Percentiles rank a stretch among this genome's conserved stretches.
Conservation (phyloP, 2,329 filamentous ascomycete species). For the Diaporthe amygdali region DNA sequence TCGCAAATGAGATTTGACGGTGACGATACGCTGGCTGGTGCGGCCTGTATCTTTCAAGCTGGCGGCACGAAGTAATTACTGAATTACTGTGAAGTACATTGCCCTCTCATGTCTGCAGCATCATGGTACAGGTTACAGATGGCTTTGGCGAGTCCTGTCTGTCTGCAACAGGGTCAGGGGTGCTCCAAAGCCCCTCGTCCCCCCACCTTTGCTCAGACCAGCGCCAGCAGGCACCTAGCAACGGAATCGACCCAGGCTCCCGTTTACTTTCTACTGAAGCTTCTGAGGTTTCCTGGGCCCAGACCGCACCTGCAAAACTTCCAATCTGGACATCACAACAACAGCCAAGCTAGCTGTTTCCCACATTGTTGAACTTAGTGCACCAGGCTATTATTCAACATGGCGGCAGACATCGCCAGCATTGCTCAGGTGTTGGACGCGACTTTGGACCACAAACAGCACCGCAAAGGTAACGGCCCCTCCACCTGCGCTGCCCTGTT, state of each 20-base stretch:
- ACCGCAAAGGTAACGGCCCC: conserved; percentile 77
- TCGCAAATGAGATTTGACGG: too few species aligned
- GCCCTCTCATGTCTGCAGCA: too few species aligned
- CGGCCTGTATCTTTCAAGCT: too few species aligned
- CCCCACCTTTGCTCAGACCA: not conserved
- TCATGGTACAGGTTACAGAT: not conserved
- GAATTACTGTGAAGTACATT: too few species aligned
- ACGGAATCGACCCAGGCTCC: conserved; percentile 16
- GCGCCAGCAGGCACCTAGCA: conserved; percentile 20
- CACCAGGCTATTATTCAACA: conserved; percentile 39
- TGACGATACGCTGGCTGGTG: too few species aligned
- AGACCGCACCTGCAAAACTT: not conserved
- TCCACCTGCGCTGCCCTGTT: not conserved
- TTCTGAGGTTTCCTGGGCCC: not conserved
- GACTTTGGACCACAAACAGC: conserved; percentile 85
- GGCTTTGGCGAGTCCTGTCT: too few species aligned
- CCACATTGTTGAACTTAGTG: conserved; percentile 17
- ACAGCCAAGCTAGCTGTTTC: conserved; percentile 9
- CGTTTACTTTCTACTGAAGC: conserved; percentile 22
- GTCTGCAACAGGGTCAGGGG: conserved; percentile 9
- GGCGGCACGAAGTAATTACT: too few species aligned
- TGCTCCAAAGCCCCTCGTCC: conserved; percentile 5
- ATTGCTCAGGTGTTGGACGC: conserved; percentile 87
- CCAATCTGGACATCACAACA: not conserved
- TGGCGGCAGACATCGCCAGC: conserved; percentile 61